Base-by-base conservation (phyloP, 768 basidiomycete genomes). In the Pulveroboletus sp. region DNA sequence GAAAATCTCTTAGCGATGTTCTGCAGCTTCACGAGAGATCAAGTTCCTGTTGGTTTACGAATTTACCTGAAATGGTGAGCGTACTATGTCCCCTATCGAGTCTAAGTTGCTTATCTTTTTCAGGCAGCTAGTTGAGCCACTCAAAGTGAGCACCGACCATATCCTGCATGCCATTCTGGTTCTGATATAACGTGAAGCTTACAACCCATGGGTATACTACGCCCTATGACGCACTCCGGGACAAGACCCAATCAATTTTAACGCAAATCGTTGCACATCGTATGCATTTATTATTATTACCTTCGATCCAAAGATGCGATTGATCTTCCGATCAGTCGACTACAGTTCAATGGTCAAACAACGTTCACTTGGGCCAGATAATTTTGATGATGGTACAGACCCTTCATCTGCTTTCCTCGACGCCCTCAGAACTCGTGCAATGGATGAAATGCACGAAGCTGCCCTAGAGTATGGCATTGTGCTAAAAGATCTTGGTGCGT, bases 201-300 rank as follows among this genome's bases (percentile, higher is more conserved):
- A 83, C 90, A 1, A 85, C 82, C 1, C 90, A 92, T 62, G 90
- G 90, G 19, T 92, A 92, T 63, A 78, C 80, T 50, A 90, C 88
- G 0, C 89, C 90, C 5, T 92, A 86, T 59, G 85, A 89, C 57
- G 85, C 86, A 0, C 75, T 87, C 38, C 64, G 72, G 40, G 89
- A 92, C 68, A 92, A 92, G 72, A 86, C 89, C 0, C 90, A 91
- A 67, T 89, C 86, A 1, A 90, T 92, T 51, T 67, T 92, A 45
- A 92, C 89, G 0, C 89, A 91, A 67, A 89, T 92, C 29, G 86
- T 91, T 17, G 83, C 88, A 6, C 89, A 91, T 63, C 72, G 86
- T 67, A 74, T 70, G 69, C 76, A n/a, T n/a, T n/a, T n/a, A n/a
- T n/a, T n/a, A n/a, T n/a, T n/a, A n/a, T n/a, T n/a, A n/a, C n/a